phyloP scores from a whole-genome alignment of 495 filamentous ascomycete species.

The Aspergillus panamensis region DNA sequence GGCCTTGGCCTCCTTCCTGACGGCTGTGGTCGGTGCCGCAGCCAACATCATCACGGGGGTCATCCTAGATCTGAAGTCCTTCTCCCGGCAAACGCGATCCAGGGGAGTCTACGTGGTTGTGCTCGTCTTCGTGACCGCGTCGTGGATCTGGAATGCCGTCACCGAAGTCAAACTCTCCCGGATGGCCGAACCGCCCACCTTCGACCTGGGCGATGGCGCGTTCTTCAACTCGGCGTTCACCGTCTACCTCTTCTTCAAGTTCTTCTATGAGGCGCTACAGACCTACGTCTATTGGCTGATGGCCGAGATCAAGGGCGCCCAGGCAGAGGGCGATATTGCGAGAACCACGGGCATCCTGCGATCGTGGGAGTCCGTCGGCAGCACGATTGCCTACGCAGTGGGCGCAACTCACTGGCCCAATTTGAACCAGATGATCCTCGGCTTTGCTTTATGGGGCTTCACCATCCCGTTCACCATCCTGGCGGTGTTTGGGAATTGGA shows the following conservation, averaged over 20 bases:
- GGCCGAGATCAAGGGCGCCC: constrained; percentile 12
- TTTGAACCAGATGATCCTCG: constrained; percentile 9
- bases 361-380: constrained; percentile 49
- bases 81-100: constrained; percentile 6
- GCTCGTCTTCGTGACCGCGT: constrained; percentile 7
- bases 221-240: constrained; percentile 10
- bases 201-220: constrained; percentile 6
- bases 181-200: constrained; percentile 6
- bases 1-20: constrained; percentile 36
- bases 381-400: constrained; percentile 47
- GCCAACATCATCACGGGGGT: neutral
- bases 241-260: constrained; percentile 19
- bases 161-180: constrained; percentile 2
- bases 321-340: constrained; percentile 22
- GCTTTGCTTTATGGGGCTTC: constrained; percentile 9
- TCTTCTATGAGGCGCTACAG: constrained; percentile 42
- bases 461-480: constrained; percentile 8
- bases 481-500: constrained; percentile 7
- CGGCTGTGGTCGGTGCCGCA: constrained; percentile 4
- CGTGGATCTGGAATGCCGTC: constrained; percentile 9
- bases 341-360: constrained; percentile 47
- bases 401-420: constrained; percentile 31
- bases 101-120: constrained; percentile 4
- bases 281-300: constrained; percentile 13
- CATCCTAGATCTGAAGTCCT: constrained; percentile 2